Evolutionary conservation across 345 rosid genomes (phyloP).

Genomic region (Linum usitatissimum): DNA sequence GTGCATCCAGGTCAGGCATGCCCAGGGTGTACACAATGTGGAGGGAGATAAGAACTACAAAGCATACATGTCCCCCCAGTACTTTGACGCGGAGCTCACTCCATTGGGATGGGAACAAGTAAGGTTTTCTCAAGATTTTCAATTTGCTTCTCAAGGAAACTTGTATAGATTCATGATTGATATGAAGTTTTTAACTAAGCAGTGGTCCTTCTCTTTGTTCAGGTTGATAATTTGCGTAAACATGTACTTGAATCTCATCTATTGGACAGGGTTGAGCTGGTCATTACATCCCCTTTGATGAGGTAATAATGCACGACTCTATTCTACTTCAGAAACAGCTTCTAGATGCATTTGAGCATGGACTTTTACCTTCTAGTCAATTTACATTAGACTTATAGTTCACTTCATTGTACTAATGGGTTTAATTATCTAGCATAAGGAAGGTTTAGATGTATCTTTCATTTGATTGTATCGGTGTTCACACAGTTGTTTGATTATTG

Average conservation of each 20-base stretch:
- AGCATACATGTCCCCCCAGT: slow-evolving; percentile 73
- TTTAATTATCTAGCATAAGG: not conserved
- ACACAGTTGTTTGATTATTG: not conserved
- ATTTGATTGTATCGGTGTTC: not conserved
- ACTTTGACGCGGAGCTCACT: slow-evolving; percentile 85
- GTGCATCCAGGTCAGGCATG: slow-evolving; percentile 91
- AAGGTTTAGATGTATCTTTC: not conserved
- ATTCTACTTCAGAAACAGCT: not conserved
- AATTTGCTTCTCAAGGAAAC: slow-evolving; percentile 1
- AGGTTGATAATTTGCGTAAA: slow-evolving; percentile 83
- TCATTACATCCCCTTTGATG: slow-evolving; percentile 64
- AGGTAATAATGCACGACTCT: slow-evolving; percentile 35
- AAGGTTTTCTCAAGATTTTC: not conserved
- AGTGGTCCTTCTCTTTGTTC: slow-evolving; percentile 14
- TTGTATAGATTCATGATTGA: not conserved
- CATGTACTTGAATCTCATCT: slow-evolving; percentile 75
- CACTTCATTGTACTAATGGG: not conserved
- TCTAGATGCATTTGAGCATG: not conserved
- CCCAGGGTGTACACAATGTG: slow-evolving; percentile 93
- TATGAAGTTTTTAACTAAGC: not conserved
- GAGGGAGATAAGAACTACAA: slow-evolving; percentile 88
- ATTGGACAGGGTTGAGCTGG: slow-evolving; percentile 66
- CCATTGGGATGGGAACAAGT: slow-evolving; percentile 95
- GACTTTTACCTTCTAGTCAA: slow-evolving; percentile 1
- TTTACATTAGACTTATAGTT: not conserved